Base-by-base conservation (phyloP, 106 monocot species). In the Triglochin maritima region DNA sequence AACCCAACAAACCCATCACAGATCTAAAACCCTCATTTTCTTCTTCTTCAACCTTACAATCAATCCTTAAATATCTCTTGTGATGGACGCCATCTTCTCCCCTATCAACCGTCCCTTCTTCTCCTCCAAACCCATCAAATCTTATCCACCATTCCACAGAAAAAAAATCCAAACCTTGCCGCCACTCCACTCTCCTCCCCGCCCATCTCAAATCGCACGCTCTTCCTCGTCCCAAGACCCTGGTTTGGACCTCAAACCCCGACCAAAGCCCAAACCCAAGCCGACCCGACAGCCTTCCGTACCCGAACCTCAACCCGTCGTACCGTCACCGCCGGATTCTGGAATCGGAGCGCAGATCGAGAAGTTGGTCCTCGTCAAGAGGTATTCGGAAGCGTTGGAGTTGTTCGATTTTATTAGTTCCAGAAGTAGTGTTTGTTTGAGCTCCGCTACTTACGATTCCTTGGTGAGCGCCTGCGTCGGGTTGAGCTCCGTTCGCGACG, bases 341-440 rank as follows among this genome's bases (percentile, higher is more conserved):
- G 44, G 47, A 17, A 44, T 89, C 64, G 76, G 78, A 46, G 65
- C 68, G 13, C 75, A 86, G 9, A 78, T 89, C 48, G 82, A 86
- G 80, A 81, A 72, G 78, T 63, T 86, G 70, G 77, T 82, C 10
- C 80, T 82, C 53, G 67, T 79, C 59, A 83, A 73, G 46, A 82
- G 84, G 56, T 86, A 80, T 74, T 57, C 54, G 48, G 82, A 86
- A 69, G 89, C 94, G 47, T 68, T 94, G 9, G 94, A 94, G 46
- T 60, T 94, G 54, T 94, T 94, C 57, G 89, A 94, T 56, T 70
- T 86, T 47, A 46, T 86, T 62, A 73, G 73, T 43, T 71, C 70
- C 13, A 65, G 17, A n/a, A 70, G 43, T 5, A 46, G 7, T 64
- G 55, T n/a, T n/a, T 64, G 47, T 64, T 3, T 77, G 10, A 47